Base-by-base conservation (phyloP, 352 stramenopile species). In the Globisporangium cylindrosporum region DNA sequence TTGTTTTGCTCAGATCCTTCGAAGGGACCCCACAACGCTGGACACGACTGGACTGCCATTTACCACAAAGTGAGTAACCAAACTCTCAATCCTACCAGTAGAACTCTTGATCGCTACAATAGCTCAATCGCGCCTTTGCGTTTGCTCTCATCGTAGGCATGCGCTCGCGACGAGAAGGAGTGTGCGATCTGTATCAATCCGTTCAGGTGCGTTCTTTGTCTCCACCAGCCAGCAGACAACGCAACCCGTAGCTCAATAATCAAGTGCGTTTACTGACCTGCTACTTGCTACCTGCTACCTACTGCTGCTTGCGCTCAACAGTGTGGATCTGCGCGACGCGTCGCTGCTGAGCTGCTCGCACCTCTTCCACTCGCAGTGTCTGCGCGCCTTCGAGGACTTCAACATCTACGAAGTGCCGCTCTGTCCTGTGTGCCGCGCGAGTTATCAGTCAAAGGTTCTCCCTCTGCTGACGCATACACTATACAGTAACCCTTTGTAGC, bases 131-230 rank as follows among this genome's bases (percentile, higher is more conserved):
- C 41, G 14, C 41, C 41, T 7, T 48, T 48, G 41, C 27, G 20
- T 7, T 48, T 7, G 3, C 41, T 48, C 41, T 5, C 41, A 48
- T 38, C 10, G 7, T 29, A 91, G 83, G 82, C 83, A 1, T 67
- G 67, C 12, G 66, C 57, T 4, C 77, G 84, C 6, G 75, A 78
- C 25, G 86, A 92, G 56, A 66, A 51, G 12, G 88, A 96, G 60
- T 96, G 88, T 32, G 80, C 88, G 20, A 96, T 96, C 63, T 96
- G 88, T 69, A 86, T 95, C 70, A 90, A 90, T 62, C 38, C 73
- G 1, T 88, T 94, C 70, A 73, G 74, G 85, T 93, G 69, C 24
- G 66, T 24, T 34, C 15, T 7, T 22, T 49, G 4, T 0, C 41
- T 49, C 4, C 5, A 22, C 41, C 41, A 49, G 38, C 4, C 38